phyloP scores from a whole-genome alignment of 2,329 filamentous ascomycete genomes.

The Cytospora piceicola region DNA sequence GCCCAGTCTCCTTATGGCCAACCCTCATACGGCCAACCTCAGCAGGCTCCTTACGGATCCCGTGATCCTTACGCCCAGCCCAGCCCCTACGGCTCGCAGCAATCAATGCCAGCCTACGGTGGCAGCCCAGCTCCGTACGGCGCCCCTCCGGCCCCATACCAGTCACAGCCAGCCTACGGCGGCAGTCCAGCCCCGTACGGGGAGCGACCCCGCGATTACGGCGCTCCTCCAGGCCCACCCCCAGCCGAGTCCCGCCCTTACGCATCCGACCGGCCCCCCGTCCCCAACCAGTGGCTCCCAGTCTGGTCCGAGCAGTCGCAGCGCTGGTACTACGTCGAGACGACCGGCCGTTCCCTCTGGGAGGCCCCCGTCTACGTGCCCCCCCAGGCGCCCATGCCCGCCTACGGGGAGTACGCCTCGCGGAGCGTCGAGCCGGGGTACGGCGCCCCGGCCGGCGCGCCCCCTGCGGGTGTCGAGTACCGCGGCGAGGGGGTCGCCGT shows the following conservation, averaged over 20 bases:
- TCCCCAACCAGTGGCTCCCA: constrained; percentile 58
- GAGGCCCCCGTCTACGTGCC: constrained; percentile 44
- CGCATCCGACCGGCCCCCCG: constrained; percentile 44
- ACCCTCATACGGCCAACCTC: constrained; percentile 17
- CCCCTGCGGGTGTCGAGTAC: constrained; percentile 3
- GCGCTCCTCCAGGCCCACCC: constrained; percentile 32
- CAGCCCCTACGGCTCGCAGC: background rate
- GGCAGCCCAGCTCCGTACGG: constrained; percentile 29
- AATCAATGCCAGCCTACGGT: constrained; percentile 17
- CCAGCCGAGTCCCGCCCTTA: constrained; percentile 34
- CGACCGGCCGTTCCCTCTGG: constrained; percentile 62
- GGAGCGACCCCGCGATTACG: too few relatives aligned
- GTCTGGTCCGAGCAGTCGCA: constrained; percentile 59
- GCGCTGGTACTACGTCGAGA: constrained; percentile 62
- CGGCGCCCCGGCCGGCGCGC: constrained; percentile 15
- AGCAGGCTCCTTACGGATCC: constrained; percentile 25
- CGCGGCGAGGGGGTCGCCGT: constrained; percentile 13
- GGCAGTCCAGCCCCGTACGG: constrained; percentile 29
- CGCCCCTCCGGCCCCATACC: constrained; percentile 32
- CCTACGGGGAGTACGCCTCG: constrained; percentile 30
- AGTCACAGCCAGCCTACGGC: constrained; percentile 19
- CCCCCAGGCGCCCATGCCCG: constrained; percentile 31
- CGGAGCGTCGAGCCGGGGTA: constrained; percentile 27
- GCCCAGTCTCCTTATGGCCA: constrained; percentile 26
- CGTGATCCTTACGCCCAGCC: constrained; percentile 25